Evolutionary conservation across 306 rosid species (phyloP).

Genomic region (Vicia villosa): DNA sequence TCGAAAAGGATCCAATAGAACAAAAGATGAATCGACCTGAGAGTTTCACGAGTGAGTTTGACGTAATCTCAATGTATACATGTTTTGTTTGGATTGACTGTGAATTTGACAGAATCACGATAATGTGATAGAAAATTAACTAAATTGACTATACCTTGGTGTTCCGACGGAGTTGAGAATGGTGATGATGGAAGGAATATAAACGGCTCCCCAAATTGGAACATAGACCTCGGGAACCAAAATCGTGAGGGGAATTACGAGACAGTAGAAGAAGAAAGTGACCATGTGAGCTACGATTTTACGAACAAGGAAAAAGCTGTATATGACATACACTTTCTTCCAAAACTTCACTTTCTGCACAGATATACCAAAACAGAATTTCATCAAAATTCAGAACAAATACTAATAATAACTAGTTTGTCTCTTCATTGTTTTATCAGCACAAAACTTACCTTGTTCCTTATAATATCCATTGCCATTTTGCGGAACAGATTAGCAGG

Average conservation of each 20-base stretch:
- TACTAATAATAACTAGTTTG: not conserved
- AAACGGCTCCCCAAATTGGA: slow-evolving; percentile 99
- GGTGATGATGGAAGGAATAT: slow-evolving; percentile 94
- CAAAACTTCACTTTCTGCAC: slow-evolving; percentile 84
- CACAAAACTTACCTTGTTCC: slow-evolving; percentile 63
- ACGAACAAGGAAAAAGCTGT: slow-evolving; percentile 96
- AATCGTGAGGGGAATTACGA: slow-evolving; percentile 91
- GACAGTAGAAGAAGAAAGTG: slow-evolving; percentile 91
- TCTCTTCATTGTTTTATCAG: not conserved
- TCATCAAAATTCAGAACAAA: slow-evolving; percentile 15
- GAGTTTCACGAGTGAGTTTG: slow-evolving; percentile 13
- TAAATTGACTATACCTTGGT: slow-evolving; percentile 69
- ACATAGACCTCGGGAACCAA: slow-evolving; percentile 95
- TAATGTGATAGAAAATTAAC: not conserved
- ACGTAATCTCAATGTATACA: not conserved
- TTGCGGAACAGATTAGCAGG: slow-evolving; percentile 97
- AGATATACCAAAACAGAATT: not conserved
- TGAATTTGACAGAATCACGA: not conserved
- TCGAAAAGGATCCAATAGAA: slow-evolving; percentile 99
- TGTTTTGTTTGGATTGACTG: not conserved
- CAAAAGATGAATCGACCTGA: slow-evolving; percentile 90
- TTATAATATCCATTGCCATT: slow-evolving; percentile 90
- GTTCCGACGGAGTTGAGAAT: slow-evolving; percentile 98
- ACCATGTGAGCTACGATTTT: slow-evolving; percentile 95
- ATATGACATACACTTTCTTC: slow-evolving; percentile 95